Evolutionary conservation across 345 rosid genomes (phyloP), one percentile per base, ranked within the genome.

Genomic region (Iberis pinnata): DNA sequence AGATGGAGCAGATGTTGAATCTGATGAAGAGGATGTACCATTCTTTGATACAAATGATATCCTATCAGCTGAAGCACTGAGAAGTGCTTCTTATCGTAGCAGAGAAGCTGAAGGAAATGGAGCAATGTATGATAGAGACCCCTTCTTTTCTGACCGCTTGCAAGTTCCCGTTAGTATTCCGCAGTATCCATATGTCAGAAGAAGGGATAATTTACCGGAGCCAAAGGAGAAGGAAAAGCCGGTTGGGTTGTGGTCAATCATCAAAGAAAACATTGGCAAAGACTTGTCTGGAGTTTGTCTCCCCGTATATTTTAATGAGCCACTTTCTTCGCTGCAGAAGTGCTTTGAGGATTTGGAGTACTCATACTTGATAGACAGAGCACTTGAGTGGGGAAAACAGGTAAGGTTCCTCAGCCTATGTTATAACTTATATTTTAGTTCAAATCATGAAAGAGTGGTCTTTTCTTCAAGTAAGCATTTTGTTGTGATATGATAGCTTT

Each of bases 331-430:
- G 4, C 73, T 93, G 70, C 99, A 88, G 70, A 93, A 93, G 68
- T 93, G 99, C 75, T 93, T 88, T 56, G 99, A 93, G 74, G 99
- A 88, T 83, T 80, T 88, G 78, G 99, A 93, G 70, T 88, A 85
- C 64, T 86, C 97, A 22, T 72, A 74, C 72, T 68, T 93, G 78
- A 94, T 93, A 67, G 99, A 88, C 75, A 80, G 52, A 62, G 97
- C 99, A 52, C 63, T 71, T 65, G 90, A 80, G 73, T 88, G 95
- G 94, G 95, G 99, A 51, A 93, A 86, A 74, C 99, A 88, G 95
- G 98, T 88, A 64, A 75, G 79, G 43, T 70, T 61, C 62, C 63
- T 74, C 42, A 35, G 45, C 70, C 70, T 43, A 54, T 71, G 65
- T 68, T 46, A n/a, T n/a, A n/a, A n/a, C n/a, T n/a, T n/a, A n/a